phyloP scores from a whole-genome alignment of 1,284 basidiomycete species.

The Heterobasidion annosum region DNA sequence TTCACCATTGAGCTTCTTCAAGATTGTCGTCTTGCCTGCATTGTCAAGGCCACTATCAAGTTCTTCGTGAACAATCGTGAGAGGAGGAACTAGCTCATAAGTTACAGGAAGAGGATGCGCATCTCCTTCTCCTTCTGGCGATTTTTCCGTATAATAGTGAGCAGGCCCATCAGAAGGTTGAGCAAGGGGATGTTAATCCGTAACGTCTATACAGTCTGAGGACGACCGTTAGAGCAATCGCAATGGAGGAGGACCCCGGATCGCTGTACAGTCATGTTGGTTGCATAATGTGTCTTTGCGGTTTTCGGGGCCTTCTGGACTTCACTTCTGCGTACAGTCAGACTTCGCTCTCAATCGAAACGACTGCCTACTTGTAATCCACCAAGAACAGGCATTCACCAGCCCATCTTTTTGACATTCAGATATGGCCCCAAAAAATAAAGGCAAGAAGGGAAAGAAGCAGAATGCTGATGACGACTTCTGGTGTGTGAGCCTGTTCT shows the following conservation, averaged over 20 bases:
- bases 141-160: constrained; percentile 97
- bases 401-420: too few relatives aligned
- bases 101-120: constrained; percentile 89
- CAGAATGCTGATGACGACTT: constrained; percentile 73
- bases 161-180: constrained; percentile 61
- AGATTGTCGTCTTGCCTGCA: constrained; percentile 96
- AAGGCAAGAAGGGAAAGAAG: constrained; percentile 83
- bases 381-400: too few relatives aligned
- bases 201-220: background rate
- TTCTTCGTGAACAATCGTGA: background rate
- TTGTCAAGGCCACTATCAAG: constrained; percentile 88
- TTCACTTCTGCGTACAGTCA: background rate
- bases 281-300: too few relatives aligned
- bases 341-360: background rate
- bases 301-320: too few relatives aligned
- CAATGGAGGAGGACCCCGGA: too few relatives aligned
- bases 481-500: constrained; percentile 47
- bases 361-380: background rate
- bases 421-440: constrained; percentile 80
- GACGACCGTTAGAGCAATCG: background rate
- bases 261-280: too few relatives aligned
- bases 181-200: background rate
- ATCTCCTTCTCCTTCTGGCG: constrained; percentile 93
- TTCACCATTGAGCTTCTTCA: constrained; percentile 91
- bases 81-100: background rate